A percentile compares a stretch with the other conserved stretches of the same genome.
Conservation (phyloP, 352 stramenopile species). For the Globisporangium rhizosaccharum region DNA sequence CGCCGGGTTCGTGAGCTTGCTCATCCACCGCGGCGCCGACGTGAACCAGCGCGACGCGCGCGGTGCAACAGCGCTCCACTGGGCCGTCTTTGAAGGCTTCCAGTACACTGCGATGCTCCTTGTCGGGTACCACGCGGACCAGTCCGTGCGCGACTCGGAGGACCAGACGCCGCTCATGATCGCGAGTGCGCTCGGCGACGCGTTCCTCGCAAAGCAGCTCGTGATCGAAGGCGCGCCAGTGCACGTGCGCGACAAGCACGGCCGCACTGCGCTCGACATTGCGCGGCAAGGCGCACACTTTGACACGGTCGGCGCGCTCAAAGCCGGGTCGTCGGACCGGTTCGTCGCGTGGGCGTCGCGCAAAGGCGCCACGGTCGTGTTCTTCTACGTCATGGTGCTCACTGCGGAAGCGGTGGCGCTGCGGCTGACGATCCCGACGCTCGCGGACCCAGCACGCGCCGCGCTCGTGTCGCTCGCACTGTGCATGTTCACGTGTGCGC, state of each 20-base stretch:
- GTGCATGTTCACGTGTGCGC: slow-evolving; percentile 35
- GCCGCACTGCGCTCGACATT: slow-evolving; percentile 70
- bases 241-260: slow-evolving; percentile 59
- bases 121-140: slow-evolving; percentile 39
- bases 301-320: slow-evolving; percentile 61
- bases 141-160: slow-evolving; percentile 56
- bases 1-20: slow-evolving; percentile 60
- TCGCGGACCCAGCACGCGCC: slow-evolving; percentile 24
- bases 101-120: slow-evolving; percentile 77
- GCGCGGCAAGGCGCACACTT: slow-evolving; percentile 61
- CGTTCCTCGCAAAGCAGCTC: slow-evolving; percentile 79
- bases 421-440: slow-evolving; percentile 44
- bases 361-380: slow-evolving; percentile 52
- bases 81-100: slow-evolving; percentile 82
- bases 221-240: slow-evolving; percentile 73
- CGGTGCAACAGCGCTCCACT: slow-evolving; percentile 71
- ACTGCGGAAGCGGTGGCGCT: slow-evolving; percentile 44
- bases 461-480: slow-evolving; percentile 27
- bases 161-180: slow-evolving; percentile 82
- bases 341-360: slow-evolving; percentile 59
- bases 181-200: slow-evolving; percentile 65
- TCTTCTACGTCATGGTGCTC: slow-evolving; percentile 66
- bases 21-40: slow-evolving; percentile 53
- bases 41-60: slow-evolving; percentile 67
- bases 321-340: slow-evolving; percentile 58